phyloP scores from a whole-genome alignment of 257 asterid genomes.

The Perilla frutescens region DNA sequence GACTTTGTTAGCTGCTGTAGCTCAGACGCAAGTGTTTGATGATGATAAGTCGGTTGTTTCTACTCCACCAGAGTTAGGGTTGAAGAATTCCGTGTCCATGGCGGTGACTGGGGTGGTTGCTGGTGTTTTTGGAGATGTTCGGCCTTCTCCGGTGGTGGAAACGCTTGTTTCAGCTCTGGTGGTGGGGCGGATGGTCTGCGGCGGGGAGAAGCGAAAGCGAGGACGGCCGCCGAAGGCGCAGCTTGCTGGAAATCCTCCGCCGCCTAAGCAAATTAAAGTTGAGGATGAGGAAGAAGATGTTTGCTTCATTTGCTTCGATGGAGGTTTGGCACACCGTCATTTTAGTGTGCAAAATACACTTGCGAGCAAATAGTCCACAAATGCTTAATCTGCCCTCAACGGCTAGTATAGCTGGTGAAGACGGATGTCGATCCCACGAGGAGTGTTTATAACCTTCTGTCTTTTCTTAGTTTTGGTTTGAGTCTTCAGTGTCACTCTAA shows the following conservation, averaged over 20 bases:
- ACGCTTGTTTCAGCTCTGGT: conserved; percentile 29
- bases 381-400: too few relatives aligned
- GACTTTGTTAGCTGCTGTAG: conserved; percentile 57
- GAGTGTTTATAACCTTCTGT: too few relatives aligned
- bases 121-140: conserved; percentile 37
- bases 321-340: too few relatives aligned
- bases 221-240: conserved; percentile 59
- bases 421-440: too few relatives aligned
- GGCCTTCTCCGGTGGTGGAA: conserved; percentile 29
- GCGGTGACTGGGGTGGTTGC: conserved; percentile 32
- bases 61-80: conserved; percentile 21
- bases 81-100: conserved; percentile 28
- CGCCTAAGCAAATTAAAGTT: conserved; percentile 43
- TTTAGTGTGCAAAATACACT: too few relatives aligned
- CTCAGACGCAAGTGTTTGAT: conserved; percentile 58
- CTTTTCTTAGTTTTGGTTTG: too few relatives aligned
- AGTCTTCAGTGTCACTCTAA: too few relatives aligned
- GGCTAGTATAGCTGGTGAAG: too few relatives aligned
- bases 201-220: conserved; percentile 55
- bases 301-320: conserved; percentile 90
- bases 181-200: conserved; percentile 38
- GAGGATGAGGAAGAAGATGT: conserved; percentile 80
- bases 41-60: conserved; percentile 41
- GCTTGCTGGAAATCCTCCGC: conserved; percentile 44
- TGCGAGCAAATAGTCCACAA: too few relatives aligned